Evolutionary conservation across 306 rosid genomes (phyloP).

Genomic region (Fragaria ananassa): DNA sequence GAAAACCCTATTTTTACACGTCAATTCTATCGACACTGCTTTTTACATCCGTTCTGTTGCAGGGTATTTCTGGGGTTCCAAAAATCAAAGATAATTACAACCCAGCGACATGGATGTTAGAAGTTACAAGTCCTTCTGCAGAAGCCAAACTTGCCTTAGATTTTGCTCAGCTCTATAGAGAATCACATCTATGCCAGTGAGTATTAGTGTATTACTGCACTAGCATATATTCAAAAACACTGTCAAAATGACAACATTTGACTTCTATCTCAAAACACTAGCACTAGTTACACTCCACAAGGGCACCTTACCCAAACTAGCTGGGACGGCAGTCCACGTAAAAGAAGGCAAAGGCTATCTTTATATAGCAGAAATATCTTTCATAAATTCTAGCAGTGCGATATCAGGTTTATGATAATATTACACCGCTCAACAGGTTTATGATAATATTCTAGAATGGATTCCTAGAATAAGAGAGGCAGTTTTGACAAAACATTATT

Average conservation of each 20-base stretch:
- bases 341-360: not conserved
- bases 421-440: not conserved
- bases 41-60: not conserved
- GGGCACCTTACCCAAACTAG: not conserved
- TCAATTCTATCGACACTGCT: not conserved
- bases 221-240: not conserved
- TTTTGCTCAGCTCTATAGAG: slow-evolving; percentile 24
- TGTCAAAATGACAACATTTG: not conserved
- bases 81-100: slow-evolving; percentile 37
- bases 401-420: not conserved
- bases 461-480: not conserved
- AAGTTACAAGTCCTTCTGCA: slow-evolving; percentile 15
- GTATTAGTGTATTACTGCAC: not conserved
- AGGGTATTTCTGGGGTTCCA: slow-evolving; percentile 31
- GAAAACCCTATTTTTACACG: not conserved
- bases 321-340: not conserved
- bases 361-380: not conserved
- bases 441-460: not conserved
- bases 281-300: not conserved
- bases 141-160: slow-evolving; percentile 28
- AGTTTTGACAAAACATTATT: not conserved
- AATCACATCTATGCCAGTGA: slow-evolving; percentile 25
- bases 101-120: slow-evolving; percentile 44
- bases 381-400: not conserved
- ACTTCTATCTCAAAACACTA: not conserved